phyloP scores from a whole-genome alignment of 1,284 basidiomycete genomes.

The Malassezia nana region DNA sequence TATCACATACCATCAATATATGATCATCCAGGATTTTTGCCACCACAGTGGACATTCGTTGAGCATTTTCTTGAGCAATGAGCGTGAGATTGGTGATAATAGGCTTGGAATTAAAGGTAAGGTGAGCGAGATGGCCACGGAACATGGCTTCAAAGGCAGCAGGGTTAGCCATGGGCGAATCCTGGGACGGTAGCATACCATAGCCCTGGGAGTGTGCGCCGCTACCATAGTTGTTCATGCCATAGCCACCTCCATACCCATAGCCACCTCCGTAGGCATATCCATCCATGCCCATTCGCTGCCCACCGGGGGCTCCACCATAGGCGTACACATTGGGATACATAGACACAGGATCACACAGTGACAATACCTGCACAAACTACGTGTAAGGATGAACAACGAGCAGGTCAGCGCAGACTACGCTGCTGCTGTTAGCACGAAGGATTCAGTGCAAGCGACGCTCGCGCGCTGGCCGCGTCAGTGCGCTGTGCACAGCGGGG shows the following conservation, averaged over 20 bases:
- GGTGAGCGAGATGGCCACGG: constrained; percentile 62
- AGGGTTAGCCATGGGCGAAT: constrained; percentile 48
- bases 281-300: background rate
- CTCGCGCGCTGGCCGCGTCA: background rate
- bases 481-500: background rate
- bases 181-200: background rate
- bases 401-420: background rate
- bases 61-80: constrained; percentile 75
- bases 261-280: constrained; percentile 4
- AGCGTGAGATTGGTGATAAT: constrained; percentile 91
- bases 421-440: background rate
- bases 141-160: constrained; percentile 60
- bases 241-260: background rate
- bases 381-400: background rate
- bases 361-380: background rate
- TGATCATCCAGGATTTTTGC: constrained; percentile 78
- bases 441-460: background rate
- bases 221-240: constrained; percentile 1
- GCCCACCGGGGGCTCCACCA: background rate
- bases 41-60: constrained; percentile 66
- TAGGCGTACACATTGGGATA: constrained; percentile 5
- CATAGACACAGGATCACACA: constrained; percentile 5
- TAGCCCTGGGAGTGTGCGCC: constrained; percentile 4
- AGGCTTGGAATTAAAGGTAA: constrained; percentile 89
- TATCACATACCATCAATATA: constrained; percentile 57